A percentile compares a stretch with the other conserved stretches of the same genome.
Evolutionary conservation across 306 rosid species (phyloP).

Genomic region (Heteromeles arbutifolia): DNA sequence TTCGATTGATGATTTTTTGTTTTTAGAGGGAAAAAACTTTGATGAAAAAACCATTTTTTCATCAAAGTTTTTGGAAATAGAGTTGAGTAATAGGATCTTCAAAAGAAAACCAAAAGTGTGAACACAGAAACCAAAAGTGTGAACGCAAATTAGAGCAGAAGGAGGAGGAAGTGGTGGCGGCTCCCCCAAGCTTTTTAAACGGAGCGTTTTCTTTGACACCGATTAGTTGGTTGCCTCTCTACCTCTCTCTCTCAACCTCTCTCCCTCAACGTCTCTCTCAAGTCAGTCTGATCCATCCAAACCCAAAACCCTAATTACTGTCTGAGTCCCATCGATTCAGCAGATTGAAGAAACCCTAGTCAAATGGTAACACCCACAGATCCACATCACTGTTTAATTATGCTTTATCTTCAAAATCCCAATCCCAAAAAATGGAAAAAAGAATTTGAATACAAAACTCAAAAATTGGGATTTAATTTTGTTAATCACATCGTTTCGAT

Average conservation of each 20-base stretch:
- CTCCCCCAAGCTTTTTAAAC: background rate
- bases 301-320: constrained; percentile 6
- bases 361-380: background rate
- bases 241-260: background rate
- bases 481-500: background rate
- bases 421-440: background rate
- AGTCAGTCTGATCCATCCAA: constrained; percentile 3
- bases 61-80: background rate
- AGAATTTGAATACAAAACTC: background rate
- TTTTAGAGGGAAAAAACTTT: too few relatives aligned
- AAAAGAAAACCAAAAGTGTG: background rate
- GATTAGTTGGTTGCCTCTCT: background rate
- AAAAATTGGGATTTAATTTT: background rate
- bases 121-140: background rate
- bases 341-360: background rate
- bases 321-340: background rate
- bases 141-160: background rate
- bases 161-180: background rate
- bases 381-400: background rate
- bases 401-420: background rate
- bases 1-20: too few relatives aligned
- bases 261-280: background rate
- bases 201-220: background rate
- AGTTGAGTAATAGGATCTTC: background rate
- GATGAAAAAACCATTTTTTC: background rate